These are phyloP conservation scores for Wilhelminamyces savonicus DNA, from an alignment of 805 yeast species.

Conservation along the genomic window DNA sequence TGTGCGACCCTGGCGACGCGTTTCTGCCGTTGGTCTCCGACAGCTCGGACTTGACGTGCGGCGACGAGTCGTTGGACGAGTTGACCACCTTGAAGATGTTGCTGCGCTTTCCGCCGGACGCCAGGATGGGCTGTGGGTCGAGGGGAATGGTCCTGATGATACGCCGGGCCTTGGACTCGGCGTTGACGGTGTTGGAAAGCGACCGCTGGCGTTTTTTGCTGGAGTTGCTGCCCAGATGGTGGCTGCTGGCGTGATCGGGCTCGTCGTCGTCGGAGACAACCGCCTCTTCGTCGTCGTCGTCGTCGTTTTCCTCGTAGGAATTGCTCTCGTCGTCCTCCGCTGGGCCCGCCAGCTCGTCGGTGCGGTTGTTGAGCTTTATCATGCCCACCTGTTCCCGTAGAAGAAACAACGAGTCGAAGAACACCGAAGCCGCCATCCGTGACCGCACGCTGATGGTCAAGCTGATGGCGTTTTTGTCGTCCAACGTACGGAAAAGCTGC, in stretches of 20 bases:
- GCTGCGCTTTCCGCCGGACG: slow-evolving; percentile 26
- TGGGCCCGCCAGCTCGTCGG: slow-evolving; percentile 12
- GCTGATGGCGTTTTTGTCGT: slow-evolving; percentile 40
- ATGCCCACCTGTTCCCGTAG: slow-evolving; percentile 85
- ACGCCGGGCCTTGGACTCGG: slow-evolving; percentile 67
- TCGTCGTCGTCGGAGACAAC: slow-evolving; percentile 15
- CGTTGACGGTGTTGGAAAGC: slow-evolving; percentile 50
- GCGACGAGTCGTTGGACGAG: slow-evolving; percentile 26
- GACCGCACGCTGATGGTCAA: slow-evolving; percentile 58
- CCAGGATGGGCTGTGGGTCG: slow-evolving; percentile 73
- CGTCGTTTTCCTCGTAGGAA: slow-evolving; percentile 21
- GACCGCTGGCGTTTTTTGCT: slow-evolving; percentile 38
- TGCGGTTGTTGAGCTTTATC: slow-evolving; percentile 47
- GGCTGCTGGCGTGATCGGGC: slow-evolving; percentile 10
- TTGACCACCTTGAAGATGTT: slow-evolving; percentile 33
- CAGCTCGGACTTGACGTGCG: slow-evolving; percentile 10
- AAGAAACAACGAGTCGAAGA: slow-evolving; percentile 84
- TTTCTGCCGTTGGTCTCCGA: too few relatives aligned
- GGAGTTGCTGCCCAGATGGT: slow-evolving; percentile 26
- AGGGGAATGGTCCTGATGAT: slow-evolving; percentile 74
- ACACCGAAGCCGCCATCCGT: slow-evolving; percentile 87
- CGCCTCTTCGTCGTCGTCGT: slow-evolving; percentile 21
- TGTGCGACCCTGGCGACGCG: slow-evolving; percentile 1
- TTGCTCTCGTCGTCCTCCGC: slow-evolving; percentile 17
- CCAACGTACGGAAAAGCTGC: slow-evolving; percentile 72